Conservation (phyloP, 2,329 filamentous ascomycete species). For the Macroventuria anomochaeta region DNA sequence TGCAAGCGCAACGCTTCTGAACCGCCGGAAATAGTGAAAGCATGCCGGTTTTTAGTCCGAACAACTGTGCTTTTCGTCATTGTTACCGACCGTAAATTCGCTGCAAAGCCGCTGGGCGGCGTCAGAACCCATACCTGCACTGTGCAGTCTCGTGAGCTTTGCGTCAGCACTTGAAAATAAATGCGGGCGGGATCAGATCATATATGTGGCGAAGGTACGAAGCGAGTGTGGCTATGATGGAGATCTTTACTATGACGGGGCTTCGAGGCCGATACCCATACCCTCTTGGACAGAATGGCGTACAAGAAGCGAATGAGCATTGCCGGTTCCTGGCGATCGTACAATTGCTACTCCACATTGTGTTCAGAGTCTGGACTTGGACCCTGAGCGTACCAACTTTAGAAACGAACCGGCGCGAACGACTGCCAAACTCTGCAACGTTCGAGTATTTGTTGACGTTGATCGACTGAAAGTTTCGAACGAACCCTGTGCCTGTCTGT, state of each 20-base stretch:
- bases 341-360: conserved; percentile 9
- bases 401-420: background rate
- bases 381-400: conserved; percentile 11
- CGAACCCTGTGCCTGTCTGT: background rate
- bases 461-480: background rate
- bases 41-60: background rate
- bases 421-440: background rate
- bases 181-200: conserved; percentile 8
- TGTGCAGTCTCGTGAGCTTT: background rate
- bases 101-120: background rate
- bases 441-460: background rate
- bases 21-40: background rate
- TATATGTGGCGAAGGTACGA: conserved; percentile 12
- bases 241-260: conserved; percentile 15
- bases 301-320: conserved; percentile 11
- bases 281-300: background rate
- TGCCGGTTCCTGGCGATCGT: conserved; percentile 22
- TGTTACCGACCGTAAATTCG: background rate
- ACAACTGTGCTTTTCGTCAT: background rate
- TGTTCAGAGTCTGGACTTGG: conserved; percentile 4
- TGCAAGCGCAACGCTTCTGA: background rate
- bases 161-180: background rate
- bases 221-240: conserved; percentile 25
- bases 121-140: too few species aligned
- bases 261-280: background rate